These are phyloP conservation scores for Colletotrichum somersetense DNA, from an alignment of 2,329 filamentous ascomycete species.

Conservation along the genomic window DNA sequence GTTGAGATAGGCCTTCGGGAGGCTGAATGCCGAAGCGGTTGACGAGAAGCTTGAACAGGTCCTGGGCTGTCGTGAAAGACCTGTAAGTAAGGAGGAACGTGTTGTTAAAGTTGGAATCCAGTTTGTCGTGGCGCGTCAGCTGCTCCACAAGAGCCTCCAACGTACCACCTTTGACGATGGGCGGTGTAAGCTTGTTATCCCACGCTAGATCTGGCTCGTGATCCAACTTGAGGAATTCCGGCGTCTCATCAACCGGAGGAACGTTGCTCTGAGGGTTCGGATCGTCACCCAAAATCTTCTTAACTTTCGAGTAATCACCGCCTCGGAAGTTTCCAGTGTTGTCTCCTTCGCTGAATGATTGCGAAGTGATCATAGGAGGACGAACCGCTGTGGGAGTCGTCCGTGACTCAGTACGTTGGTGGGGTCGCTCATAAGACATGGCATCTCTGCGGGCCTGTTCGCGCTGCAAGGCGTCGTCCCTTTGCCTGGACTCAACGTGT, in stretches of 20 bases:
- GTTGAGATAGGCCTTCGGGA: slow-evolving; percentile 79
- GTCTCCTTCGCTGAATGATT: slow-evolving; percentile 76
- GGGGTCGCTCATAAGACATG: slow-evolving; percentile 67
- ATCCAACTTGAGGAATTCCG: slow-evolving; percentile 87
- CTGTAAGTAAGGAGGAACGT: slow-evolving; percentile 97
- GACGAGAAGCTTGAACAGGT: slow-evolving; percentile 93
- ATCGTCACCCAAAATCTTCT: slow-evolving; percentile 76
- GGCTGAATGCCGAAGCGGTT: slow-evolving; percentile 94
- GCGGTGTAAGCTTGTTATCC: slow-evolving; percentile 82
- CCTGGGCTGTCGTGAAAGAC: slow-evolving; percentile 91
- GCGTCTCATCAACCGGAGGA: slow-evolving; percentile 77
- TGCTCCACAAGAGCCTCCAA: slow-evolving; percentile 92
- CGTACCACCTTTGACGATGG: slow-evolving; percentile 88
- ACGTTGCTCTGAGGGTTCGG: slow-evolving; percentile 63
- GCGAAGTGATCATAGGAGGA: slow-evolving; percentile 65
- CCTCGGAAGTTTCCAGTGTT: slow-evolving; percentile 66
- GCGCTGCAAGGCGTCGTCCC: slow-evolving; percentile 61
- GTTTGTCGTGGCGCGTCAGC: slow-evolving; percentile 93
- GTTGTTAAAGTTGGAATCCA: slow-evolving; percentile 96
- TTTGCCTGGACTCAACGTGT: slow-evolving; percentile 55
- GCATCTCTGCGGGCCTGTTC: slow-evolving; percentile 69
- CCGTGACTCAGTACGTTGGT: slow-evolving; percentile 70
- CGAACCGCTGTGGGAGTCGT: slow-evolving; percentile 51
- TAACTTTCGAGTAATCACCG: slow-evolving; percentile 73
- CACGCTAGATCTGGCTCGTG: slow-evolving; percentile 91